phyloP scores from a whole-genome alignment of 805 yeast species.

The Yarrowia osloensis region DNA sequence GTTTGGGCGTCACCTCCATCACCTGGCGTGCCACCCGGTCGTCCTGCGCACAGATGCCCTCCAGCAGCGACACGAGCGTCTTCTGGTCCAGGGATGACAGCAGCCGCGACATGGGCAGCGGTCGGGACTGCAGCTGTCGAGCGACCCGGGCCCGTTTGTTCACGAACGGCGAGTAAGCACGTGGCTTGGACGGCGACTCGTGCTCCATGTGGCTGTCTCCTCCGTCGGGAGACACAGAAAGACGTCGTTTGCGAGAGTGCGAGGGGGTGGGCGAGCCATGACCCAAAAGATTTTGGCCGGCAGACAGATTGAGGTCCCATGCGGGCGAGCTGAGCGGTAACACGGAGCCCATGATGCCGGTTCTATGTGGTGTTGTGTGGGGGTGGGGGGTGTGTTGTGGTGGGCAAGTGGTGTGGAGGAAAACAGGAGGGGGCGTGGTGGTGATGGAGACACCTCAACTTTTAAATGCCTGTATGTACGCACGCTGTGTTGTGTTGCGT shows the following conservation, averaged over 20 bases:
- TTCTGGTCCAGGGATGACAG: slow-evolving; percentile 67
- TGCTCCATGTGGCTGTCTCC: slow-evolving; percentile 6
- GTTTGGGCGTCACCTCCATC: slow-evolving; percentile 54
- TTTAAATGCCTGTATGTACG: neutral
- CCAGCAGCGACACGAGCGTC: slow-evolving; percentile 55
- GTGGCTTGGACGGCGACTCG: slow-evolving; percentile 8
- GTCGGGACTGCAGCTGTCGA: slow-evolving; percentile 41
- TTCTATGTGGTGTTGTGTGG: neutral
- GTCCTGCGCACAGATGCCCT: slow-evolving; percentile 55
- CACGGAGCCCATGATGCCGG: slow-evolving; percentile 12
- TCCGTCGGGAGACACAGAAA: slow-evolving; percentile 1
- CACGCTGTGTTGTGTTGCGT: neutral
- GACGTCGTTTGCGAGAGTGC: slow-evolving; percentile 7
- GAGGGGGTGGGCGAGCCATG: slow-evolving; percentile 25
- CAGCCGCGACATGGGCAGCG: slow-evolving; percentile 62
- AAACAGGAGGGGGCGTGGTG: neutral
- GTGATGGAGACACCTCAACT: neutral
- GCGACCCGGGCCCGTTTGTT: slow-evolving; percentile 14
- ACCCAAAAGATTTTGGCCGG: slow-evolving; percentile 25
- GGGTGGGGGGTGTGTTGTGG: neutral
- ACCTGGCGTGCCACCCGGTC: slow-evolving; percentile 64
- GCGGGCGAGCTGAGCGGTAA: slow-evolving; percentile 20
- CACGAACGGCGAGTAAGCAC: neutral
- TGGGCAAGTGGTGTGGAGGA: neutral
- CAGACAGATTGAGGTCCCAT: slow-evolving; percentile 28